Evolutionary conservation across 2,329 filamentous ascomycete genomes (phyloP).

Genomic region (Penicillium sp.): DNA sequence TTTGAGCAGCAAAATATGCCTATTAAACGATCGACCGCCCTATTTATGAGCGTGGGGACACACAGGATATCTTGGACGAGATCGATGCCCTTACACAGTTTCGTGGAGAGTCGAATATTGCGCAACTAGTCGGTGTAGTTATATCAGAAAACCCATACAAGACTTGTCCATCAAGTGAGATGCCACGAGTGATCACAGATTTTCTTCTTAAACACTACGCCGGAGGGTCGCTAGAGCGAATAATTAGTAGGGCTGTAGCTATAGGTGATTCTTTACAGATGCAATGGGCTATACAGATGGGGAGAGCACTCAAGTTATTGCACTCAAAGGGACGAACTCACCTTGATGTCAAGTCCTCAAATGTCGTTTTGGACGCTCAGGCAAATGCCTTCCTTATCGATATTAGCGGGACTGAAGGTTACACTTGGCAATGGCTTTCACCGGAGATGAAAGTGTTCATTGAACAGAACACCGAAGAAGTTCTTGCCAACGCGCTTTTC

Average conservation of each 20-base stretch:
- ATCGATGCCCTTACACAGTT: conserved; percentile 15
- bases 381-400: conserved; percentile 22
- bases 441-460: background rate
- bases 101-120: conserved; percentile 14
- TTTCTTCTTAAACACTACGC: conserved; percentile 20
- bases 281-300: conserved; percentile 6
- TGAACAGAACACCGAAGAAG: background rate
- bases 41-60: conserved; percentile 13
- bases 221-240: conserved; percentile 14
- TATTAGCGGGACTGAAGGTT: conserved; percentile 13
- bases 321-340: background rate
- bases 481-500: background rate
- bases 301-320: background rate
- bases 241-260: background rate
- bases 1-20: conserved; percentile 1
- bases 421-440: background rate
- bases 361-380: conserved; percentile 17
- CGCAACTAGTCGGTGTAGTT: conserved; percentile 16
- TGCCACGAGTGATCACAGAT: conserved; percentile 12
- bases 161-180: background rate
- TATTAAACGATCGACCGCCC: conserved; percentile 17
- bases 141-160: conserved; percentile 9
- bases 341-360: conserved; percentile 23
- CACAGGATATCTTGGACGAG: conserved; percentile 16
- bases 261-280: background rate